Percentiles rank a stretch among this genome's conserved stretches.
Evolutionary conservation across 441 rosid genomes (phyloP).

Genomic region (Erodium texanum): DNA sequence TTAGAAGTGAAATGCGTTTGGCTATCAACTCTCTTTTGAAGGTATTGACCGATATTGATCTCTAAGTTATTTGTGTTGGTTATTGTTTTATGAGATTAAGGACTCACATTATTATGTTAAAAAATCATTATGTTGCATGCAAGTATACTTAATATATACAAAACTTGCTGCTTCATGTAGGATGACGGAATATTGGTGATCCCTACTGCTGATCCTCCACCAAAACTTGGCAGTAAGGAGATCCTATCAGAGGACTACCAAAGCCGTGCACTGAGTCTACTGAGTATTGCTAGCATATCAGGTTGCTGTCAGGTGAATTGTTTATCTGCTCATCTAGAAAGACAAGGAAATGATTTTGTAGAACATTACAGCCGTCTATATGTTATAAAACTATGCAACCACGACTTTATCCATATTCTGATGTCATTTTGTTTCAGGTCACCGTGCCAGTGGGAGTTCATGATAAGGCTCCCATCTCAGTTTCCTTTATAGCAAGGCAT

Average conservation of each 20-base stretch:
- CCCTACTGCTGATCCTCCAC: slow-evolving; percentile 72
- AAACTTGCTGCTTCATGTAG: slow-evolving; percentile 29
- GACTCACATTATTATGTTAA: not conserved
- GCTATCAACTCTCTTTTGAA: slow-evolving; percentile 71
- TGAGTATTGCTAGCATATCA: slow-evolving; percentile 83
- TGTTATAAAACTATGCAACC: not conserved
- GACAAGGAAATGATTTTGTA: not conserved
- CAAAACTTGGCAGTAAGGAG: slow-evolving; percentile 80
- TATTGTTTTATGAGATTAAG: slow-evolving; percentile 1
- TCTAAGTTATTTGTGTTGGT: not conserved
- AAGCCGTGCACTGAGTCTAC: slow-evolving; percentile 42
- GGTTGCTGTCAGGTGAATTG: slow-evolving; percentile 92
- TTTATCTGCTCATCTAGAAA: not conserved
- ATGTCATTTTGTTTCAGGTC: slow-evolving; percentile 44
- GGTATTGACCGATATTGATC: slow-evolving; percentile 30
- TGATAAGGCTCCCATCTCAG: slow-evolving; percentile 78
- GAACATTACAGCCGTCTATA: not conserved
- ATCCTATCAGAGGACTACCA: slow-evolving; percentile 61
- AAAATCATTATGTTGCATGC: not conserved
- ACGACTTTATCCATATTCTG: not conserved
- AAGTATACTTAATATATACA: not conserved
- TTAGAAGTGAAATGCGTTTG: slow-evolving; percentile 63
- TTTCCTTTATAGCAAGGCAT: slow-evolving; percentile 74
- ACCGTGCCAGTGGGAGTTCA: slow-evolving; percentile 70
- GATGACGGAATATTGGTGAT: slow-evolving; percentile 87